Evolutionary conservation across 1,139 yeast genomes (phyloP).

Genomic region (Citeromyces siamensis): DNA sequence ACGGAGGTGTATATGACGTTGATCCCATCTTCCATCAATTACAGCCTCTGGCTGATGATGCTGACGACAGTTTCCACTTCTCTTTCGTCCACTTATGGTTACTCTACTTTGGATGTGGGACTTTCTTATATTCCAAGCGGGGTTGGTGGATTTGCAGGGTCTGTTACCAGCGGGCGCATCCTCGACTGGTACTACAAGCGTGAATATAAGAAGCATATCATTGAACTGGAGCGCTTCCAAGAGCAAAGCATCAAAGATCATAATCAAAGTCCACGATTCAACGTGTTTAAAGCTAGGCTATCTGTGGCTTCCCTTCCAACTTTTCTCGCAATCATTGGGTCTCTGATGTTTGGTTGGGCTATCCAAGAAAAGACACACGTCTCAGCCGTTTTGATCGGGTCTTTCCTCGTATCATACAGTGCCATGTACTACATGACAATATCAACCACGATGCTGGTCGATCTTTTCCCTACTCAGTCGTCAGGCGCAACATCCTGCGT

Average conservation of each 20-base stretch:
- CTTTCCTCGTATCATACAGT: conserved; percentile 40
- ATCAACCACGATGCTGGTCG: conserved; percentile 45
- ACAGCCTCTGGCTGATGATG: conserved; percentile 49
- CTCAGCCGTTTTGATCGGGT: conserved; percentile 42
- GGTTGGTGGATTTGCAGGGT: conserved; percentile 32
- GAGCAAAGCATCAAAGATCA: neutral
- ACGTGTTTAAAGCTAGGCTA: conserved; percentile 5
- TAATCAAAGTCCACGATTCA: conserved; percentile 5
- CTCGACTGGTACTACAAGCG: conserved; percentile 29
- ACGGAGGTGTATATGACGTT: conserved; percentile 14
- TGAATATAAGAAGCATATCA: conserved; percentile 5
- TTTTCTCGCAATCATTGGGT: conserved; percentile 20
- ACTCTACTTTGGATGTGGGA: conserved; percentile 40
- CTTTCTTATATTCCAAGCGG: conserved; percentile 44
- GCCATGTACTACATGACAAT: conserved; percentile 37
- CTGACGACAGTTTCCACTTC: conserved; percentile 44
- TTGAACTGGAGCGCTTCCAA: conserved; percentile 4
- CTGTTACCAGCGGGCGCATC: conserved; percentile 29
- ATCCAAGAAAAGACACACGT: conserved; percentile 32
- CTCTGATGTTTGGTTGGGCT: conserved; percentile 63
- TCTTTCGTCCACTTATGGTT: conserved; percentile 30
- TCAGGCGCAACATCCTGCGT: conserved; percentile 52
- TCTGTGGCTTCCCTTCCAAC: conserved; percentile 4
- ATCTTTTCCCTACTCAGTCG: conserved; percentile 42
- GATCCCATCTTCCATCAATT: conserved; percentile 41